Evolutionary conservation across 495 filamentous ascomycete genomes (phyloP), one percentile per base, ranked within the genome.

Genomic region (Aspergillus asperescens): DNA sequence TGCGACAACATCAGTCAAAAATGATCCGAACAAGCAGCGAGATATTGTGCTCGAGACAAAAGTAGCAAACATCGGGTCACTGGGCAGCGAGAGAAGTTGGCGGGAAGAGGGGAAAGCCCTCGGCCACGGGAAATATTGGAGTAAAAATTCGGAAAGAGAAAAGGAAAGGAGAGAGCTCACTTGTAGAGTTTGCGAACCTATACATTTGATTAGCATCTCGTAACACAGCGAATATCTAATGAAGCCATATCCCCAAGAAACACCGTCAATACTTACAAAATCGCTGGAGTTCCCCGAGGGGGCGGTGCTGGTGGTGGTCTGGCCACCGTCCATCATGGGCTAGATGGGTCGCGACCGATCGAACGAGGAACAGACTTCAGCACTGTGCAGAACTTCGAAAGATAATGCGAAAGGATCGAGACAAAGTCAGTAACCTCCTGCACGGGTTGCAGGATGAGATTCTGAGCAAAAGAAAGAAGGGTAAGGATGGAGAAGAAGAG

Each of bases 151-250:
- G 15, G 34, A 58, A 32, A 58, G 40, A 27, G 22, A 57, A 50
- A 53, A 49, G 31, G 40, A 38, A 43, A 54, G 39, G 44, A 50
- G 44, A 73, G 29, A 29, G 27, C 81, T 67, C 75, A 98, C 93
- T 96, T 96, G 79, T 96, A 97, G 61, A 98, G 75, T 72, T 98
- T 98, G 76, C 92, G 89, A 63, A 98, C 93, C 93, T 98, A 67
- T 20, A 43, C 64, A 64, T 55, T 18, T 48, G 35, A 41, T 71
- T 55, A 73, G 66, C 54, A 62, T 63, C 45, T 40, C n/a, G 39
- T n/a, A 27, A 34, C 12, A 54, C 23, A 54, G 56, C 50, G 47
- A 50, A 48, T 29, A 18, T 9, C n/a, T 43, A 22, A 39, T 40
- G 31, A 58, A 47, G 29, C 49, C 34, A 5, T 27, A 34, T 47